Percentiles rank a stretch among this genome's conserved stretches.
Conservation (phyloP, 331 rosid genomes). For the Rhamnella rubrinervis region DNA sequence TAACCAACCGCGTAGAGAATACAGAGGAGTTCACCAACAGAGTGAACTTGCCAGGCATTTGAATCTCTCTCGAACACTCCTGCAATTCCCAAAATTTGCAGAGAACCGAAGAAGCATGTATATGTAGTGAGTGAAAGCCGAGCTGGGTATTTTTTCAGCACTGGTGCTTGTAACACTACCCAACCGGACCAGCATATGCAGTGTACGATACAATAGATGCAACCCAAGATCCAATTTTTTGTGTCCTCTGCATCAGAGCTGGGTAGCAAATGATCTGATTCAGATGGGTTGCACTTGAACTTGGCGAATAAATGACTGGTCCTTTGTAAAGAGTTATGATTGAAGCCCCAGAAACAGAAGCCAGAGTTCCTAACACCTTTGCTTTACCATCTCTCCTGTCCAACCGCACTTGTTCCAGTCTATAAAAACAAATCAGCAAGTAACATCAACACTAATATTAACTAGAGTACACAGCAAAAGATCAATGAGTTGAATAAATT, state of each 20-base stretch:
- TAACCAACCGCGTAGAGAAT: slow-evolving; percentile 59
- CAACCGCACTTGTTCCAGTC: slow-evolving; percentile 57
- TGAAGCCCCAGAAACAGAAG: slow-evolving; percentile 76
- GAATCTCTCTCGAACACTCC: slow-evolving; percentile 43
- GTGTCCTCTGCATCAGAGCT: slow-evolving; percentile 41
- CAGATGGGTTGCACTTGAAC: slow-evolving; percentile 11
- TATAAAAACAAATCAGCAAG: slow-evolving; percentile 14
- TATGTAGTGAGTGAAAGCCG: slow-evolving; percentile 63
- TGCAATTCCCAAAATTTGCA: slow-evolving; percentile 58
- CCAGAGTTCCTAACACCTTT: slow-evolving; percentile 70
- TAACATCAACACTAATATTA: not conserved
- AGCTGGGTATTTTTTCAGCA: slow-evolving; percentile 59
- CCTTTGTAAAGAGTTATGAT: slow-evolving; percentile 68
- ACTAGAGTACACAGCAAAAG: no score
- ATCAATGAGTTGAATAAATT: not conserved
- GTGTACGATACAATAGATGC: slow-evolving; percentile 59
- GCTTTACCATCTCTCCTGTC: slow-evolving; percentile 56
- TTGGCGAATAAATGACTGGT: slow-evolving; percentile 57
- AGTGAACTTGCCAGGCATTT: slow-evolving; percentile 60
- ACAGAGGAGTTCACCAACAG: slow-evolving; percentile 50
- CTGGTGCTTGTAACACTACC: slow-evolving; percentile 69
- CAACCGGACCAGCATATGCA: slow-evolving; percentile 81
- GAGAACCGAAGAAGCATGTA: slow-evolving; percentile 68
- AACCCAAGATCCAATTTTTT: slow-evolving; percentile 64
- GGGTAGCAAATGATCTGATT: slow-evolving; percentile 12